Conservation (phyloP, 768 basidiomycete genomes). For the Leccinum sublutescens region DNA sequence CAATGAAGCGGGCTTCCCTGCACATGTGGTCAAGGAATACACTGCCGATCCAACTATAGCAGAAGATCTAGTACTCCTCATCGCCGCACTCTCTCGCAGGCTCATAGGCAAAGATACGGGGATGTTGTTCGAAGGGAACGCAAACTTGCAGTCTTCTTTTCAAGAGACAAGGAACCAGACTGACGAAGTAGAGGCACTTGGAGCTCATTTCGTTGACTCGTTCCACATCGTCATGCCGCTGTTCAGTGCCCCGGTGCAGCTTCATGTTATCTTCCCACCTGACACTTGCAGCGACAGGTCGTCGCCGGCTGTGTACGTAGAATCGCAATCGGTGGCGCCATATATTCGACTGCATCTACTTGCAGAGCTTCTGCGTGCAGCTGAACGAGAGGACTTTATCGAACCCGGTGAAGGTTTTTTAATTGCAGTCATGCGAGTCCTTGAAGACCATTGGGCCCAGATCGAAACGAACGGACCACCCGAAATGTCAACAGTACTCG, state of each 20-base stretch:
- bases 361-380: conserved; percentile 54
- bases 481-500: conserved; percentile 64
- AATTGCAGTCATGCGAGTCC: conserved; percentile 63
- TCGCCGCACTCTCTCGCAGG: conserved; percentile 51
- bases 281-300: conserved; percentile 41
- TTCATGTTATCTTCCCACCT: conserved; percentile 62
- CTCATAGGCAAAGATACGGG: conserved; percentile 48
- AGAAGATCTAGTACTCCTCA: conserved; percentile 53
- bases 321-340: conserved; percentile 64
- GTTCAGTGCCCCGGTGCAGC: conserved; percentile 59
- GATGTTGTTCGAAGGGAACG: conserved; percentile 34
- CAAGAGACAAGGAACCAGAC: conserved; percentile 14
- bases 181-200: conserved; percentile 55
- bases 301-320: conserved; percentile 69
- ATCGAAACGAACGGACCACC: conserved; percentile 75
- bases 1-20: conserved; percentile 84
- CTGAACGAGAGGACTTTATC: conserved; percentile 54
- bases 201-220: conserved; percentile 46
- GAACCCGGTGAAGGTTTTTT: conserved; percentile 70
- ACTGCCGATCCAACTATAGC: conserved; percentile 36
- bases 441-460: conserved; percentile 69
- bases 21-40: conserved; percentile 61
- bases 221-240: conserved; percentile 58
- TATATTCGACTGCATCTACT: conserved; percentile 87
- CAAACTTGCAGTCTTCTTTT: conserved; percentile 18